Base-by-base conservation (phyloP, 2,329 filamentous ascomycete species). In the Apiospora saccharicola region DNA sequence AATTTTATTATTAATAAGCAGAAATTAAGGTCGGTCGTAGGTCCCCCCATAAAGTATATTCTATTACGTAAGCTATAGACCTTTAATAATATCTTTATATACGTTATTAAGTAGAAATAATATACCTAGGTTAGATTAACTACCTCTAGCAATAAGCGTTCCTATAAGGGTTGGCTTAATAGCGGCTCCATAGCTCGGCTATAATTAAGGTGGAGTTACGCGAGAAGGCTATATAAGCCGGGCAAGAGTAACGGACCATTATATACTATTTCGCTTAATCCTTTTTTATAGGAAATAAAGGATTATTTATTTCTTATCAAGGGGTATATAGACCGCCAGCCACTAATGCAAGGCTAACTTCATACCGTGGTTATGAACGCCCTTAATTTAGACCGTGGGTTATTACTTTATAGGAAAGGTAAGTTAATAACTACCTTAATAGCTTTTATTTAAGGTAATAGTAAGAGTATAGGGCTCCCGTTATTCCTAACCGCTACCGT, bases 261-360 rank as follows among this genome's bases (percentile, higher is more conserved):
- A 57, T 57, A 57, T 57, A 57, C 24, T 53, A 24, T 47, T 47
- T 47, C 44, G 44, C 44, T 47, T 47, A 16, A 47, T 47, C 44
- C 44, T 6, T 22, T 0, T 47, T 47, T 16, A 47, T 47, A 8
- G 44, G 44, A 47, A 22, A 16, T 47, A 16, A 47, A 16, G 44
- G 44, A 22, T 47, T 16, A 47, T 47, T 47, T 47, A 4, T 22
- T 22, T 47, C 7, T 47, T 8, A 47, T 47, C 44, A 47, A 47
- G 44, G 44, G 44, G 44, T 47, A 47, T 16, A 22, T 47, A 6
- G 44, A 22, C 44, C 3, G 16, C 44, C 44, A 47, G 44, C 44
- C 44, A 47, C 44, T 47, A 16, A 47, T 6, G 44, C 44, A 47
- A 16, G 7, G 44, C 44, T 47, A 16, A 47, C n/a, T n/a, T n/a